Base-by-base conservation (phyloP, 169 alveolate genomes). In the Plasmodium coatneyi region DNA sequence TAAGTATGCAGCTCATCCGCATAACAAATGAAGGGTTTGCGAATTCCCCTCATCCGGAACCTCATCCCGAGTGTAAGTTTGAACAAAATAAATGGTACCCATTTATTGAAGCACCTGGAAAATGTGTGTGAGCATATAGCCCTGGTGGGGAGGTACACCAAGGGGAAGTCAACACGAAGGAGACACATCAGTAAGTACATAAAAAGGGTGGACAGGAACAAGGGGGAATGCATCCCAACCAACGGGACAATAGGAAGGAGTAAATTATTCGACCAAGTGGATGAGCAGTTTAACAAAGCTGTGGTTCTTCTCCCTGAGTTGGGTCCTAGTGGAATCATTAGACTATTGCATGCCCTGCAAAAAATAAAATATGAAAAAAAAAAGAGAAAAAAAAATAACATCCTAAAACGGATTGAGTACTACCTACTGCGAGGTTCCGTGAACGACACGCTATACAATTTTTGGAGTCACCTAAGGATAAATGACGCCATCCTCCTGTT, bases 81-180 rank as follows among this genome's bases (percentile, higher is more conserved):
- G 28, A 89, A 89, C 49, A 78, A 16, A 89, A 89, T 89, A 79
- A 89, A 80, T 89, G 66, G 84, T n/a, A 71, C 34, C 19, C 79
- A 89, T 66, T 80, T 89, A 46, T 43, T 89, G 87, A 89, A 89
- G 32, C 89, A 89, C 49, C 60, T 89, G n/a, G 94, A 89, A 80
- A 89, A 89, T 89, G 90, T 89, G 34, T 89, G 94, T 80, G 94
- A 89, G 49, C 94, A 89, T 80, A 89, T 89, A 22, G 80, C 72
- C 22, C 66, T 60, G 71, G 82, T 79, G 46, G 14, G 30, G 2
- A 89, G 60, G 36, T 89, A 79, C 43, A 89, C 34, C 39, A 30
- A 46, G 9, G 32, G 52, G 52, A 12, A 16, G 56, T 10, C 34
- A 14, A 10, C 34, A 22, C 66, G 41, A 30, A 79, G 9, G 32